Evolutionary conservation across 768 basidiomycete genomes (phyloP), one percentile per base, ranked within the genome.

Genomic region (Boletus tylopilopsis): DNA sequence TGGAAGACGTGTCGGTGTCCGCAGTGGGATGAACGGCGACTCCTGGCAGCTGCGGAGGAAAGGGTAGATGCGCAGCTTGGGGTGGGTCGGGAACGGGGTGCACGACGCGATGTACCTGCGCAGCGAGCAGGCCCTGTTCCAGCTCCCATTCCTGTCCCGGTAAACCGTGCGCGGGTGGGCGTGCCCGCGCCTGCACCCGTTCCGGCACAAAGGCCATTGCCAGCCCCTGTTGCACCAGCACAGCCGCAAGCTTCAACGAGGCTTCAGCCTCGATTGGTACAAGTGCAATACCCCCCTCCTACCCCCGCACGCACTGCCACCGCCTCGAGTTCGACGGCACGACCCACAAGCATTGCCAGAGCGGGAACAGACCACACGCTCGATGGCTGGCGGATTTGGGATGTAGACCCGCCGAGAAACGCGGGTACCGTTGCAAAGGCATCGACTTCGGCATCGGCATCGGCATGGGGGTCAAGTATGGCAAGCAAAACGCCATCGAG

Each of bases 1-100:
- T 90, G 87, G 86, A 86, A 85, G 68, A 71, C 66, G 1, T 90
- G 87, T 55, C 13, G 0, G 1, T 88, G 87, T 54, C 72, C 74
- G 1, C 81, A 84, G 50, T 88, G 85, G 84, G 84, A 87, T 19
- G 86, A 87, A 56, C 27, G 23, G 4, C 47, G 54, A 6, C 22
- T 67, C 12, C 11, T 76, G 25, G 68, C 53, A 4, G 74, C 69
- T 4, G 83, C 81, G 0, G 68, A 73, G 47, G 67, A 68, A 24
- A 68, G 76, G 19, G 78, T 79, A 18, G 70, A 76, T 30, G 60
- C 64, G 10, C 66, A 62, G 24, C 50, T 75, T 35, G 67, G 73
- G 4, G 55, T 7, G 16, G 44, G n/a, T 11, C 76, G 70, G 5
- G 57, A 36, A 0, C 54, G 60, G 21, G 71, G 66, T 32, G 62